Base-by-base conservation (phyloP, 768 basidiomycete species). In the Naganishia antarctica region DNA sequence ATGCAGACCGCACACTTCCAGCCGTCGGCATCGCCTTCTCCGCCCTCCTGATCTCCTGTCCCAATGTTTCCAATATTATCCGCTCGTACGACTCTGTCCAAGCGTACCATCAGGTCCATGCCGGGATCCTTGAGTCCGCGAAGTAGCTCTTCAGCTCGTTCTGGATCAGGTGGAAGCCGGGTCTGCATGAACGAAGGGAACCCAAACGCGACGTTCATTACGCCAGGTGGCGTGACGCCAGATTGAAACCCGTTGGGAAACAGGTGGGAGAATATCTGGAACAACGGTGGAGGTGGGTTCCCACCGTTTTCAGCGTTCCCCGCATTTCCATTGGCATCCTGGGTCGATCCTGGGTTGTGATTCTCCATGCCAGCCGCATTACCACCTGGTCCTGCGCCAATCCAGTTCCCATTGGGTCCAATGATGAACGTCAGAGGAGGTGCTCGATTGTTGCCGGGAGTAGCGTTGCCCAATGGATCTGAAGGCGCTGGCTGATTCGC, bases 1-100 rank as follows among this genome's bases (percentile, higher is more conserved):
- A 67, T 53, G 21, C 66, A 67, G 9, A 67, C 58, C 12, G 61
- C 66, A 29, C 66, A 67, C 57, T 63, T 61, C 48, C 32, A 64
- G 28, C 63, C 63, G 16, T 64, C 63, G n/a, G 21, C 51, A 37
- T 57, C 53, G 25, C 59, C 59, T 13, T 48, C 63, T 13, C 44
- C 53, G 23, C 26, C 60, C 15, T 61, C 31, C 25, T 21, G 28
- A 3, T 21, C 28, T 3, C 51, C 45, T 5, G 21, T 34, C 8
- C 13, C 43, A 6, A 13, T 32, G 26, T 25, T 45, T 6, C 53
- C 53, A 3, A 7, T 31, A 2, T 58, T 28, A 29, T 63, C 66
- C 15, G 37, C 64, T 44, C 32, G 57, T n/a, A 65, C 40, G 1
- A 60, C 59, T 44, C 66, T 46, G n/a, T 63, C 61, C 31, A 67